Evolutionary conservation across 331 rosid genomes (phyloP).

Genomic region (Pyrus hybrid): DNA sequence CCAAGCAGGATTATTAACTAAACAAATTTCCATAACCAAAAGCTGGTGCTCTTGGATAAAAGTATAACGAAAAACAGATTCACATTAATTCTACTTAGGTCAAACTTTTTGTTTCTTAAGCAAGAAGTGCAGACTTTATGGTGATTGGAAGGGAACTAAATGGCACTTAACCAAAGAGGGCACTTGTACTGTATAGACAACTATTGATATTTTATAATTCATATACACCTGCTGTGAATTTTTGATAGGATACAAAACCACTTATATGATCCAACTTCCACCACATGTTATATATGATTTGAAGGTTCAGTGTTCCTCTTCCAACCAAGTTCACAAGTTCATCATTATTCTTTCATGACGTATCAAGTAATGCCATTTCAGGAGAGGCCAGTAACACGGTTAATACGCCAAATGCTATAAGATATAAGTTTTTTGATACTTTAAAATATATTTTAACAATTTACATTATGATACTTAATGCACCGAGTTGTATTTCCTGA

Average conservation of each 20-base stretch:
- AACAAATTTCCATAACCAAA: neutral
- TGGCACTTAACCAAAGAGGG: neutral
- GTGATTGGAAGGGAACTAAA: constrained; percentile 44
- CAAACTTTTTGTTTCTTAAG: neutral
- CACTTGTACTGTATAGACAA: neutral
- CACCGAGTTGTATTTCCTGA: too few species aligned
- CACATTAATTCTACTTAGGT: neutral
- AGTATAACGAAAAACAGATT: neutral
- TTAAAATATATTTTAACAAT: too few species aligned
- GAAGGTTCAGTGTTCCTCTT: constrained; percentile 7
- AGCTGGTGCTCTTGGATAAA: neutral
- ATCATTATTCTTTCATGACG: constrained; percentile 14
- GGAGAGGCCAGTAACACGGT: too few species aligned
- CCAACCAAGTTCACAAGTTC: neutral
- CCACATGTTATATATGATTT: neutral
- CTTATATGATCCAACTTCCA: neutral
- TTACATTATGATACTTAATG: too few species aligned
- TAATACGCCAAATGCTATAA: too few species aligned
- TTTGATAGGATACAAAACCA: neutral
- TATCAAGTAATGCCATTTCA: constrained; percentile 21
- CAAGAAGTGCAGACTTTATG: neutral
- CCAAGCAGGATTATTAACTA: neutral
- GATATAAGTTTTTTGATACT: too few species aligned
- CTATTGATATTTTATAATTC: too few species aligned
- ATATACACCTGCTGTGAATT: neutral